phyloP scores from a whole-genome alignment of 352 stramenopile genomes.

The Phytophthora litchii region DNA sequence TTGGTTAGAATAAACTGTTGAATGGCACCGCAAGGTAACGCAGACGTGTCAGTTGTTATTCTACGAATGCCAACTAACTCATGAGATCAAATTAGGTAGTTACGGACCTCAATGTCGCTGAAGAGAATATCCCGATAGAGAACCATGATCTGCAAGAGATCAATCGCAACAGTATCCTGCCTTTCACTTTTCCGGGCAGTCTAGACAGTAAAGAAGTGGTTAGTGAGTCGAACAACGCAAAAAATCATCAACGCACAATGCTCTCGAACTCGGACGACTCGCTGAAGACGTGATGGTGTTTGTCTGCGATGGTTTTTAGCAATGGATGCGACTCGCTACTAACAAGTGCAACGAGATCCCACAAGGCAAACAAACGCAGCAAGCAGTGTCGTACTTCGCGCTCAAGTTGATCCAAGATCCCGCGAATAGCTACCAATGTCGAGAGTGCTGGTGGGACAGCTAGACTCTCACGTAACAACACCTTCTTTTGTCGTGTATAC shows the following conservation, averaged over 20 bases:
- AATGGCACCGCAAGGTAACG: background rate
- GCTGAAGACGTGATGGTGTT: slow-evolving; percentile 62
- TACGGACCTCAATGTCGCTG: slow-evolving; percentile 65
- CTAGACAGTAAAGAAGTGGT: slow-evolving; percentile 23
- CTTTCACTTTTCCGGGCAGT: slow-evolving; percentile 44
- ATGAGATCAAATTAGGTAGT: background rate
- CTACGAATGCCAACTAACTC: too few relatives aligned
- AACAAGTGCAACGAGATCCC: slow-evolving; percentile 53
- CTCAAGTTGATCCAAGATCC: slow-evolving; percentile 51
- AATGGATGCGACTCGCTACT: slow-evolving; percentile 39
- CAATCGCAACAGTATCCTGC: slow-evolving; percentile 49
- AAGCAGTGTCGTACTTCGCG: slow-evolving; percentile 58
- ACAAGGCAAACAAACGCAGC: slow-evolving; percentile 59
- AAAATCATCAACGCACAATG: slow-evolving; percentile 40
- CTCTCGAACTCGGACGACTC: slow-evolving; percentile 67
- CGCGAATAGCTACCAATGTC: slow-evolving; percentile 50
- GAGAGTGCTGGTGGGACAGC: slow-evolving; percentile 45
- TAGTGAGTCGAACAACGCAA: background rate
- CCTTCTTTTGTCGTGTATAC: slow-evolving; percentile 53
- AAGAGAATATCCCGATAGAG: slow-evolving; percentile 75
- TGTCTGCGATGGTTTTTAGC: slow-evolving; percentile 52
- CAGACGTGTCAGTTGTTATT: background rate
- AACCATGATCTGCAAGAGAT: slow-evolving; percentile 61
- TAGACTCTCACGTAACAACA: slow-evolving; percentile 41
- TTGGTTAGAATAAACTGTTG: slow-evolving; percentile 55